These are phyloP conservation scores for Dipodascus albidus DNA, from an alignment of 805 yeast genomes.

Conservation along the genomic window DNA sequence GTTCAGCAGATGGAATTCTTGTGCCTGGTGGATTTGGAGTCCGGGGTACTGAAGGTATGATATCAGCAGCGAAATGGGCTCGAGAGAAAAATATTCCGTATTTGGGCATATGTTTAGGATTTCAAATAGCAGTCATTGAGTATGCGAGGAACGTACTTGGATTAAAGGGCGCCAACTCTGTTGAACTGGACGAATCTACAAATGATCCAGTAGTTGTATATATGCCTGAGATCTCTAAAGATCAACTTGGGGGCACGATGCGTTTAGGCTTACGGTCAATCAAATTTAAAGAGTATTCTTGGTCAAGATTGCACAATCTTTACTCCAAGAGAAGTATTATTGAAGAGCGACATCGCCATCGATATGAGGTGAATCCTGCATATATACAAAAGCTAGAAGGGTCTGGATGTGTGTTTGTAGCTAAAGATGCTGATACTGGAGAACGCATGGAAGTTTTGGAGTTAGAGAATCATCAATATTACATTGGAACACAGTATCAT, in stretches of 20 bases:
- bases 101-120: constrained; percentile 93
- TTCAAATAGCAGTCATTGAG: constrained; percentile 95
- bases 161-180: constrained; percentile 52
- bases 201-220: constrained; percentile 71
- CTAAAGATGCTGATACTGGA: constrained; percentile 72
- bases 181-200: constrained; percentile 65
- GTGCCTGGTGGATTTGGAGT: constrained; percentile 98
- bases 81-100: constrained; percentile 89
- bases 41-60: constrained; percentile 98
- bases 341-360: constrained; percentile 93
- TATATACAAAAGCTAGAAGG: constrained; percentile 59
- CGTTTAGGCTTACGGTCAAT: constrained; percentile 93
- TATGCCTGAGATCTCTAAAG: constrained; percentile 97
- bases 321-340: constrained; percentile 63
- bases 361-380: constrained; percentile 93
- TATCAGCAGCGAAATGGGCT: constrained; percentile 96
- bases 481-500: constrained; percentile 93
- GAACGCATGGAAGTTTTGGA: constrained; percentile 93
- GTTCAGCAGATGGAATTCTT: constrained; percentile 90
- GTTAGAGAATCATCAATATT: constrained; percentile 77
- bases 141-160: constrained; percentile 75
- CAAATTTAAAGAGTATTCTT: constrained; percentile 52
- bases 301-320: constrained; percentile 61
- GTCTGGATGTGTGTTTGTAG: constrained; percentile 78
- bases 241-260: constrained; percentile 97